Base-by-base conservation (phyloP, 768 basidiomycete species). In the Suillus subaureus region DNA sequence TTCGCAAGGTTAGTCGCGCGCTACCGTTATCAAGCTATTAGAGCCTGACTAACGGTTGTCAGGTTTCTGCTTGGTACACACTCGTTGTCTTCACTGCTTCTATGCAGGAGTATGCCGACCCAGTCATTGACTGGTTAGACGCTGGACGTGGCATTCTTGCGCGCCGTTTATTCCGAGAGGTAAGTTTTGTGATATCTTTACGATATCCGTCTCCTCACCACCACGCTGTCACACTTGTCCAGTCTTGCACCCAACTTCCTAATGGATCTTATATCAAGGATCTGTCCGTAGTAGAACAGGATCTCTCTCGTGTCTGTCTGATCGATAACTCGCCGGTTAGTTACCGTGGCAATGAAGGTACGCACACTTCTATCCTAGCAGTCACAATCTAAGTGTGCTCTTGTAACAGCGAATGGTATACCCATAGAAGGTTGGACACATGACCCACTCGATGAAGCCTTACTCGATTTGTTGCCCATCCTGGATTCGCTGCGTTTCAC, bases 391-490 rank as follows among this genome's bases (percentile, higher is more conserved):
- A 21, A 58, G 55, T 63, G 21, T 60, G 11, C 11, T 43, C 31
- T 64, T 16, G 45, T 23, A 62, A 54, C 75, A 99, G 97, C 94
- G 62, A 99, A 99, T 76, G 97, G 96, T 61, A 95, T 99, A 73
- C 97, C 97, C 40, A 94, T 99, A 78, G 97, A 99, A 83, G 97
- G 97, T 58, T 99, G 97, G 97, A 98, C 96, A 28, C 91, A 96
- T 66, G 97, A 99, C 79, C 96, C 94, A 39, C 88, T 90, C 66
- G 97, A 99, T 80, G 94, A 99, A 79, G 97, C 97, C 26, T 82
- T 99, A 64, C 89, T 99, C 64, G 96, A 99, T 80, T 85, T 98
- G 61, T 81, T 99, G 31, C 97, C 97, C 23, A 90, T 99, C 62
- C 87, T 99, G 62, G 97, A 99, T 77, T 97, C 95, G 56, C 80